These are phyloP conservation scores for Hymenochaete sp. DNA, from an alignment of 1,284 basidiomycete species.

Conservation along the genomic window DNA sequence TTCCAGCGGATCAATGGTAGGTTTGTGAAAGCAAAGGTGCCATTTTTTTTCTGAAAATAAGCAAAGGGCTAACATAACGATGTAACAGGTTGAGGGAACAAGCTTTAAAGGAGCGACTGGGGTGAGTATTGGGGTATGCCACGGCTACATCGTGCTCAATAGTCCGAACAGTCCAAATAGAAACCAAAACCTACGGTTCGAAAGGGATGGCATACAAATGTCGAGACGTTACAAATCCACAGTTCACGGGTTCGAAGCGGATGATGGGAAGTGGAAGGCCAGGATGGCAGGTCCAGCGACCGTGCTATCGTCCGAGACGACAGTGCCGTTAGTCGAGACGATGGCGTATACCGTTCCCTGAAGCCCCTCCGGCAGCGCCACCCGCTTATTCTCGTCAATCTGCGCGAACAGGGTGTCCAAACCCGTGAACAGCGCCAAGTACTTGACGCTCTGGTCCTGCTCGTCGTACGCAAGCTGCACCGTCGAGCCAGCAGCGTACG, in stretches of 20 bases:
- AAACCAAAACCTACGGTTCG: too few relatives aligned
- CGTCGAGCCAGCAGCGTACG: conserved; percentile 22
- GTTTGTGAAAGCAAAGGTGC: too few relatives aligned
- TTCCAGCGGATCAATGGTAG: too few relatives aligned
- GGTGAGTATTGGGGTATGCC: too few relatives aligned
- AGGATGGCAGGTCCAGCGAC: conserved; percentile 32
- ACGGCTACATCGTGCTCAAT: too few relatives aligned
- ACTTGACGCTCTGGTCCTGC: conserved; percentile 25
- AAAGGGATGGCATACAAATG: too few relatives aligned
- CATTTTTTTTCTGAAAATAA: too few relatives aligned
- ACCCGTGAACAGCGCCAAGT: conserved; percentile 34
- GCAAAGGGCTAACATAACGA: too few relatives aligned
- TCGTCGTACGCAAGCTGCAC: conserved; percentile 27
- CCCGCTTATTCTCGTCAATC: conserved; percentile 26
- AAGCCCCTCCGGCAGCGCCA: conserved; percentile 23
- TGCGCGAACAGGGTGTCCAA: conserved; percentile 28
- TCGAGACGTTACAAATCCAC: not conserved
- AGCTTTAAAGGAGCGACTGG: too few relatives aligned
- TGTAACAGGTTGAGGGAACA: too few relatives aligned
- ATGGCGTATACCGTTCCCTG: conserved; percentile 22
- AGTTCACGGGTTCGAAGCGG: conserved; percentile 9
- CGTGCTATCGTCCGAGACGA: conserved; percentile 25
- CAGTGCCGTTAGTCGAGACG: conserved; percentile 16
- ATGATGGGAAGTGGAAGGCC: conserved; percentile 12
- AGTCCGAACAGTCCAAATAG: too few relatives aligned